Evolutionary conservation across 164 flowering plant genomes (phyloP), one percentile per base, ranked within the genome.

Genomic region (Taxillus chinensis): DNA sequence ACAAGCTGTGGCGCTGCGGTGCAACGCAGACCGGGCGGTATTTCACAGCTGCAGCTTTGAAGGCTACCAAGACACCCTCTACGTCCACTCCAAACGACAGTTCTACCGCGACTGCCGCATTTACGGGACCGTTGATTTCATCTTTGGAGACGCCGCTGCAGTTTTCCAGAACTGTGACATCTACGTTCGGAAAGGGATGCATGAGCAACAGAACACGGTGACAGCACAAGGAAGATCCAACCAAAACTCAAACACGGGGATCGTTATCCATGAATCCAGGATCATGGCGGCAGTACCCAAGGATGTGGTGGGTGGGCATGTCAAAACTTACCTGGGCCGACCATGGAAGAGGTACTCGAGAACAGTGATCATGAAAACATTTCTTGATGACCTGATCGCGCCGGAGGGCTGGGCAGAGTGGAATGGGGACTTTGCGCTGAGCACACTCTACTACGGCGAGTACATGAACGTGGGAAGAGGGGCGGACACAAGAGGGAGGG

Each of bases 61-160:
- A 52, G 86, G 86, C 14, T 84, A 82, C 75, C 89, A 84, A 48
- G 89, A 84, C 74, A 82, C 89, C 39, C 58, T 84, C 14, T 82
- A 80, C 49, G 79, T 76, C 41, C 59, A 82, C 77, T 68, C 86
- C 4, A 65, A 72, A 8, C 78, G 86, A 45, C 91, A 86, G 58
- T 83, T 86, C 71, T 86, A 83, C 70, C 77, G 82, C 7, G 63
- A 79, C 15, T 86, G 91, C 55, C 64, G 69, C 64, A 68, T 86
- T 27, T 75, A 77, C 50, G 91, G 91, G 17, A 82, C 91, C 39
- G 46, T 76, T 0, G 91, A 86, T 60, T 82, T 83, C 77, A 82
- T 86, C 8, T 86, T 80, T 59, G 92, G 92, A 0, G 74, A 86
- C 55, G 85, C 83, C 0, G 77, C 51, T 0, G 83, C 67, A 0